phyloP scores from a whole-genome alignment of 2,329 filamentous ascomycete species.

The Fusarium acutatum region DNA sequence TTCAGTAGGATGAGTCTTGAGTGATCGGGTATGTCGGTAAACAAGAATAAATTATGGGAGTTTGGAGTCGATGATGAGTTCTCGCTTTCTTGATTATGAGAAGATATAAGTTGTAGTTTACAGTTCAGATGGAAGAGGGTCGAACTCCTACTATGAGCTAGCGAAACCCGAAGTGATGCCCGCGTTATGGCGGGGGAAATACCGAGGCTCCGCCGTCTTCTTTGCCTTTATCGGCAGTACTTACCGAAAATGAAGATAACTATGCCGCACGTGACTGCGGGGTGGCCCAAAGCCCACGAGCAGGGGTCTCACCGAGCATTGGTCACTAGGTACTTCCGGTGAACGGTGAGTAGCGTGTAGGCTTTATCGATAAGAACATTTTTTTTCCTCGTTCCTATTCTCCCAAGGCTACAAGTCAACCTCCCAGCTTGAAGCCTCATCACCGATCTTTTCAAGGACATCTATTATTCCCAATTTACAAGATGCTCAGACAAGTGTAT shows the following conservation, averaged over 20 bases:
- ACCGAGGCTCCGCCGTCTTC: constrained; percentile 40
- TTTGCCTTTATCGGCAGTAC: constrained; percentile 17
- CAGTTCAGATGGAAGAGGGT: constrained; percentile 29
- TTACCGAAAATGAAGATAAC: constrained; percentile 14
- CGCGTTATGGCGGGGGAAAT: constrained; percentile 40
- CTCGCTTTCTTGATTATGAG: neutral
- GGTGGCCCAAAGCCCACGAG: constrained; percentile 14
- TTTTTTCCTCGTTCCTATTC: constrained; percentile 39
- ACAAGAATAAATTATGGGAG: neutral
- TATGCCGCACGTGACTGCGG: constrained; percentile 48
- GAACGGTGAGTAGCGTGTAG: constrained; percentile 4
- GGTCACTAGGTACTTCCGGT: neutral
- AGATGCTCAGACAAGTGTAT: constrained; percentile 61
- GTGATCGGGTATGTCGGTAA: constrained; percentile 7
- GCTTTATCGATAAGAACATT: constrained; percentile 48
- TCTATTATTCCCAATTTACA: constrained; percentile 29
- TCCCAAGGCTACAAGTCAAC: constrained; percentile 12
- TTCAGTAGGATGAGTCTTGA: constrained; percentile 4
- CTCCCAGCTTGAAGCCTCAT: constrained; percentile 16
- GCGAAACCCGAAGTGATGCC: constrained; percentile 18
- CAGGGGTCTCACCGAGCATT: constrained; percentile 12
- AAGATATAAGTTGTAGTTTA: constrained; percentile 12
- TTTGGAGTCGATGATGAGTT: neutral
- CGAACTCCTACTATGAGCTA: constrained; percentile 13
- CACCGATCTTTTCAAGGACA: constrained; percentile 15